Conservation (phyloP, 306 rosid species). For the Citrullus mucosospermus region DNA sequence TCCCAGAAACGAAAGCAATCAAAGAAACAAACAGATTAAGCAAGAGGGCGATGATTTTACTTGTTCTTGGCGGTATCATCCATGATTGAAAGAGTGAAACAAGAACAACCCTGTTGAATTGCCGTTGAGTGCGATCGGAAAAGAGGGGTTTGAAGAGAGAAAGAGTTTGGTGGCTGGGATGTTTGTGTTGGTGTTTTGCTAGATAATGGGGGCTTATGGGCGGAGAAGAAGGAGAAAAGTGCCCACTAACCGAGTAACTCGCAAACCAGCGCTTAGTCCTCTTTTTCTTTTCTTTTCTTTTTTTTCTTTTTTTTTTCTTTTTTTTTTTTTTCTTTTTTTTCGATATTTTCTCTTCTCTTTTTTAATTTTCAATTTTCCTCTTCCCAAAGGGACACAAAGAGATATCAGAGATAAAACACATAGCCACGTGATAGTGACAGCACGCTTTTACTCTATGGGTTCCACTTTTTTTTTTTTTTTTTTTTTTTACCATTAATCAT, state of each 20-base stretch:
- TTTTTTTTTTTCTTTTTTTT: slow-evolving; percentile 1
- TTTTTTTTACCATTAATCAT: neutral
- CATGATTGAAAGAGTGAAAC: slow-evolving; percentile 19
- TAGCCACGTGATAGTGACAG: slow-evolving; percentile 2
- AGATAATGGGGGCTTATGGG: slow-evolving; percentile 10
- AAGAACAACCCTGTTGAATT: neutral
- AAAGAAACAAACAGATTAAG: neutral
- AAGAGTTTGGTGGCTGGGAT: neutral
- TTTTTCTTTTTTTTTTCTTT: neutral
- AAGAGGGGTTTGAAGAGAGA: slow-evolving; percentile 37
- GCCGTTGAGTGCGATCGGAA: neutral
- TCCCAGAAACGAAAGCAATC: slow-evolving; percentile 10
- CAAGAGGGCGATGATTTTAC: slow-evolving; percentile 20
- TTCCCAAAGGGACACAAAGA: neutral
- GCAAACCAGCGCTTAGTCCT: slow-evolving; percentile 4
- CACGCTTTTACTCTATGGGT: neutral
- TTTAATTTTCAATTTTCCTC: neutral
- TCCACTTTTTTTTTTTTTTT: neutral
- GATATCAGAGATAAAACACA: neutral
- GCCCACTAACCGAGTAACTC: slow-evolving; percentile 20
- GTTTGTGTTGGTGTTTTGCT: neutral
- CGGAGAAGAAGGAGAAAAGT: slow-evolving; percentile 18
- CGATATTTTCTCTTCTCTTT: neutral
- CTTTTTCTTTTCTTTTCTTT: neutral
- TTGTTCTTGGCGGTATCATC: slow-evolving; percentile 36